phyloP scores from a whole-genome alignment of 345 rosid species.

The Clarkia xantiana region DNA sequence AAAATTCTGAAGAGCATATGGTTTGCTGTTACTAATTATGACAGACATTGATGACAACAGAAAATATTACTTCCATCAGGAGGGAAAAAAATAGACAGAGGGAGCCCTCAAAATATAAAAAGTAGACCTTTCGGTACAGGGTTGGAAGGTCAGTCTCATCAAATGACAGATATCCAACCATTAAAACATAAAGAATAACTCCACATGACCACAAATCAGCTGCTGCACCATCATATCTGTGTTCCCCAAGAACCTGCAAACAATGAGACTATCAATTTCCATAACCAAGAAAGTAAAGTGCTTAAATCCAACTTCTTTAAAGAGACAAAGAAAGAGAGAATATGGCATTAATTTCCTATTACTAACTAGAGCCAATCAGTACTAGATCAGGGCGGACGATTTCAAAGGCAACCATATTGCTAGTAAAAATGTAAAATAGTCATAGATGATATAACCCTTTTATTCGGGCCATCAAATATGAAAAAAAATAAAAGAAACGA shows the following conservation, averaged over 20 bases:
- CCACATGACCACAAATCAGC: constrained; percentile 98
- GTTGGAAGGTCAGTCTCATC: constrained; percentile 62
- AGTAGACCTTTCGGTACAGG: constrained; percentile 49
- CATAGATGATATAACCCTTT: too few relatives aligned
- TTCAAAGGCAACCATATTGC: background rate
- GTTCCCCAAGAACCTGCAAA: constrained; percentile 39
- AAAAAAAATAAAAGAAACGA: background rate
- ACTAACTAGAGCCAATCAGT: too few relatives aligned
- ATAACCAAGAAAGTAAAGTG: too few relatives aligned
- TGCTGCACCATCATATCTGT: constrained; percentile 79
- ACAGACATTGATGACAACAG: too few relatives aligned
- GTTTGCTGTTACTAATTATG: too few relatives aligned
- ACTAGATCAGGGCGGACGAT: too few relatives aligned
- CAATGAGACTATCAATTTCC: too few relatives aligned
- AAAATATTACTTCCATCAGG: too few relatives aligned
- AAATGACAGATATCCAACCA: constrained; percentile 89
- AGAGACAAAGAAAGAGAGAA: too few relatives aligned
- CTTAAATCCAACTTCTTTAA: too few relatives aligned
- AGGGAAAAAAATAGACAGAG: background rate
- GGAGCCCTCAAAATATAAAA: constrained; percentile 3
- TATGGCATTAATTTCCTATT: too few relatives aligned
- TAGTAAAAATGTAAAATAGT: background rate
- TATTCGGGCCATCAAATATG: background rate
- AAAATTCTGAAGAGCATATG: too few relatives aligned
- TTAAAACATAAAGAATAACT: constrained; percentile 67